Conservation (phyloP, 768 basidiomycete species). For the Pleurotus ostreatus region DNA sequence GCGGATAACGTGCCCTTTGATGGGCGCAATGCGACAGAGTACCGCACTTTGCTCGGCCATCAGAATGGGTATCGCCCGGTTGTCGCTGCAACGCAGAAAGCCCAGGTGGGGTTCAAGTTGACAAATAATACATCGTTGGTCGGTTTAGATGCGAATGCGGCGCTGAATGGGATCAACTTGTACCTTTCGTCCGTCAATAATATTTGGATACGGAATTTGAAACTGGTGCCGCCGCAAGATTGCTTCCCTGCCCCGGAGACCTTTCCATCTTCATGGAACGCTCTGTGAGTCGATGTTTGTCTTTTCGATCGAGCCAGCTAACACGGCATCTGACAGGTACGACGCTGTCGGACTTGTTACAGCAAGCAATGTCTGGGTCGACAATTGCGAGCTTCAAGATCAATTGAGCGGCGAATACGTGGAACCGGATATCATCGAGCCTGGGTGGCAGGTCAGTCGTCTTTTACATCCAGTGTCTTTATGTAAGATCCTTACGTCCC, state of each 20-base stretch:
- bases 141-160: conserved; percentile 12
- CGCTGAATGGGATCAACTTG: conserved; percentile 13
- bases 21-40: conserved; percentile 16
- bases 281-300: conserved; percentile 6
- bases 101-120: conserved; percentile 13
- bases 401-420: conserved; percentile 12
- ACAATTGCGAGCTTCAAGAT: conserved; percentile 14
- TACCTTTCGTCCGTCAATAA: conserved; percentile 12
- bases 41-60: conserved; percentile 11
- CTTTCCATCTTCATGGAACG: conserved; percentile 15
- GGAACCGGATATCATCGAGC: conserved; percentile 9
- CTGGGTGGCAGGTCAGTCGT: conserved; percentile 10
- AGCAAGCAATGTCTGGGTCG: conserved; percentile 16
- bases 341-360: conserved; percentile 14
- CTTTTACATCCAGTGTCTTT: neutral
- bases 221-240: conserved; percentile 14
- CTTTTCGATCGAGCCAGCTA: neutral
- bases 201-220: conserved; percentile 15
- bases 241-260: conserved; percentile 16
- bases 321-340: conserved; percentile 5
- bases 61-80: conserved; percentile 14
- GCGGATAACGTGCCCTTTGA: conserved; percentile 14
- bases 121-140: conserved; percentile 15
- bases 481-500: neutral
- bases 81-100: conserved; percentile 12